Evolutionary conservation across 2,329 filamentous ascomycete species (phyloP).

Genomic region (Epichloe elymi): DNA sequence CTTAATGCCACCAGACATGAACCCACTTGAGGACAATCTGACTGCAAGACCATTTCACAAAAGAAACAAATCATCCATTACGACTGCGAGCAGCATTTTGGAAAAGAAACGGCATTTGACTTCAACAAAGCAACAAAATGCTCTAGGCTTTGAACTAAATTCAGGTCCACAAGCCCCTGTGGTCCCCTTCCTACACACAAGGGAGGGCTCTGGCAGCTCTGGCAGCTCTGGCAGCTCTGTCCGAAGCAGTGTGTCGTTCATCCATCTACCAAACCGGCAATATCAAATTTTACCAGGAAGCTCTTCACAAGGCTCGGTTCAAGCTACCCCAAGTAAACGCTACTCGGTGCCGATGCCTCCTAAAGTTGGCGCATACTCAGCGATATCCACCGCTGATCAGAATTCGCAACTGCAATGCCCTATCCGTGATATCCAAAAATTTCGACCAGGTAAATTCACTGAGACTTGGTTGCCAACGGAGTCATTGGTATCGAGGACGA

Average conservation of each 20-base stretch:
- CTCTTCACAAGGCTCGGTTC: conserved; percentile 30
- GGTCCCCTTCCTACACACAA: conserved; percentile 71
- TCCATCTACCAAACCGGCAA: conserved; percentile 41
- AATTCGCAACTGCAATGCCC: conserved; percentile 14
- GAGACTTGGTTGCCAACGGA: conserved; percentile 43
- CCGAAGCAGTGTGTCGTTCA: conserved; percentile 38
- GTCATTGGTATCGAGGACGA: conserved; percentile 39
- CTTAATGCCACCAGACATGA: conserved; percentile 81
- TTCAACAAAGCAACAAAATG: conserved; percentile 23
- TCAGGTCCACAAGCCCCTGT: conserved; percentile 37
- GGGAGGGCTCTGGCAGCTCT: conserved; percentile 43
- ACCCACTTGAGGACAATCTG: conserved; percentile 76
- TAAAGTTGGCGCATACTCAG: conserved; percentile 33
- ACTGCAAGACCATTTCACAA: conserved; percentile 63
- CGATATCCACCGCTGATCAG: conserved; percentile 32
- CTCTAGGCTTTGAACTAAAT: conserved; percentile 28
- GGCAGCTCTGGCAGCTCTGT: conserved; percentile 26
- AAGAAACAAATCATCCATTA: conserved; percentile 51
- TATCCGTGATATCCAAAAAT: conserved; percentile 15
- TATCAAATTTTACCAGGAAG: conserved; percentile 35
- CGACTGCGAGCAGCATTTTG: conserved; percentile 28
- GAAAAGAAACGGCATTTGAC: conserved; percentile 49
- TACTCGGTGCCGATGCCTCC: conserved; percentile 26
- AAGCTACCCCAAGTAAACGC: conserved; percentile 33
- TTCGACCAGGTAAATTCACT: conserved; percentile 33